A percentile compares a stretch with the other conserved stretches of the same genome.
These are phyloP conservation scores for Coniochaeta sp. DNA, from an alignment of 2,329 filamentous ascomycete species.

Conservation along the genomic window DNA sequence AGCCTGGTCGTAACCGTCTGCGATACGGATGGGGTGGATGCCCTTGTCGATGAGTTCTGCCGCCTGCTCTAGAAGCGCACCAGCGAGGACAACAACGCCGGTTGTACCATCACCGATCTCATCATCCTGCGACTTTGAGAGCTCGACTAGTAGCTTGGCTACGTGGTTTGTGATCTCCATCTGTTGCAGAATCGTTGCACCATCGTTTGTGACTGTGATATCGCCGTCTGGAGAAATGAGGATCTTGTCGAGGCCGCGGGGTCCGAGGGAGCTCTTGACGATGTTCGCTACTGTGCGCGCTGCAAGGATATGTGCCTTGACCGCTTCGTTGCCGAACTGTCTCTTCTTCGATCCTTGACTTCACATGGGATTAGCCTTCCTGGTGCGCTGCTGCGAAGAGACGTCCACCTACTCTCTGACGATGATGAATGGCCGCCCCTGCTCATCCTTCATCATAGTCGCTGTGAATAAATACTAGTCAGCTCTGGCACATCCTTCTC, in stretches of 20 bases:
- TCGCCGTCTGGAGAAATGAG: conserved; percentile 97
- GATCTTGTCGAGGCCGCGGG: conserved; percentile 96
- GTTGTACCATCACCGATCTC: conserved; percentile 99
- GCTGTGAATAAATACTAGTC: conserved; percentile 30
- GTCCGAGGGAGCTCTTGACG: conserved; percentile 93
- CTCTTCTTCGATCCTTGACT: conserved; percentile 98
- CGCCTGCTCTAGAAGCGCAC: conserved; percentile 90
- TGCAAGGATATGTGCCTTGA: conserved; percentile 96
- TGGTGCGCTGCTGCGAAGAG: conserved; percentile 1
- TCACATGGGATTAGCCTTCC: conserved; percentile 12
- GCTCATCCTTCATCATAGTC: conserved; percentile 88
- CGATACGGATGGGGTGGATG: conserved; percentile 97
- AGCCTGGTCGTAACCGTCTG: conserved; percentile 94
- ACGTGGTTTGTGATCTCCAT: conserved; percentile 99
- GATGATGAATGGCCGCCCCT: conserved; percentile 94
- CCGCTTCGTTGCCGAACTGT: conserved; percentile 91
- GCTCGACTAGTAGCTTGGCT: conserved; percentile 90
- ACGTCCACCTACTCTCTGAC: conserved; percentile 75
- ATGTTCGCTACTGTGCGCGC: conserved; percentile 95
- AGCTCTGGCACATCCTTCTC: conserved; percentile 8
- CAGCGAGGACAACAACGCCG: conserved; percentile 91
- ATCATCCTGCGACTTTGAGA: conserved; percentile 97
- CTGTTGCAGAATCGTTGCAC: conserved; percentile 92
- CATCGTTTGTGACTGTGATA: conserved; percentile 98
- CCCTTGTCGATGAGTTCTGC: conserved; percentile 99